These are phyloP conservation scores for Monosporozyma solicola DNA, from an alignment of 805 yeast genomes.

Conservation along the genomic window DNA sequence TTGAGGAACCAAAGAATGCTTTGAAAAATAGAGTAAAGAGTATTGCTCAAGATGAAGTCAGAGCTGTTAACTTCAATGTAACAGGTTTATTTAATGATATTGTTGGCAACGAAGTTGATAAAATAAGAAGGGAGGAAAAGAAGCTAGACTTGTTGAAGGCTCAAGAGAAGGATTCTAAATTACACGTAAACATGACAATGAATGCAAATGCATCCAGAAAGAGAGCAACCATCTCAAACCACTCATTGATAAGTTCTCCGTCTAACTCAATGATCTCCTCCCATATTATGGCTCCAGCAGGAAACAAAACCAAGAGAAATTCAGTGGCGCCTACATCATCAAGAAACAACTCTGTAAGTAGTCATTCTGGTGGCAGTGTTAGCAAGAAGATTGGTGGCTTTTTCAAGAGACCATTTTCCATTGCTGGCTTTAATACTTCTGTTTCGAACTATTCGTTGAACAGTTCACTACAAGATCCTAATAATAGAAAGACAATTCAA, in stretches of 20 bases:
- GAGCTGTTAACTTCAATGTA: slow-evolving; percentile 31
- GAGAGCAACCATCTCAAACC: background rate
- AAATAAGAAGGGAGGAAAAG: slow-evolving; percentile 43
- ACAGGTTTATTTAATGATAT: slow-evolving; percentile 38
- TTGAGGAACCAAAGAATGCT: slow-evolving; percentile 25
- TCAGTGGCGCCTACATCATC: slow-evolving; percentile 14
- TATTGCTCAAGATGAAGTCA: slow-evolving; percentile 36
- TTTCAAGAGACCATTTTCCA: slow-evolving; percentile 55
- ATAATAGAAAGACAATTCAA: slow-evolving; percentile 31
- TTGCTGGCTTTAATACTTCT: slow-evolving; percentile 33
- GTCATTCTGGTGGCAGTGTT: slow-evolving; percentile 19
- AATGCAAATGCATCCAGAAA: background rate
- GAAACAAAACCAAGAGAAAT: slow-evolving; percentile 18
- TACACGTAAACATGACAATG: background rate
- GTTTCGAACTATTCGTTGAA: slow-evolving; percentile 22
- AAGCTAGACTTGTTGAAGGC: slow-evolving; percentile 34
- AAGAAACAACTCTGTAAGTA: slow-evolving; percentile 16
- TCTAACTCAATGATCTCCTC: background rate
- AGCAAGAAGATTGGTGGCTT: slow-evolving; percentile 48
- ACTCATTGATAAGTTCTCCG: background rate
- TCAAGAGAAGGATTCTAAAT: slow-evolving; percentile 23
- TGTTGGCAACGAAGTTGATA: slow-evolving; percentile 42
- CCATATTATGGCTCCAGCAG: slow-evolving; percentile 7
- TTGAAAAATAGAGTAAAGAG: slow-evolving; percentile 28
- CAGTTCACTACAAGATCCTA: slow-evolving; percentile 27